Conservation (phyloP, 2,329 filamentous ascomycete genomes). For the Epichloe hybrida region DNA sequence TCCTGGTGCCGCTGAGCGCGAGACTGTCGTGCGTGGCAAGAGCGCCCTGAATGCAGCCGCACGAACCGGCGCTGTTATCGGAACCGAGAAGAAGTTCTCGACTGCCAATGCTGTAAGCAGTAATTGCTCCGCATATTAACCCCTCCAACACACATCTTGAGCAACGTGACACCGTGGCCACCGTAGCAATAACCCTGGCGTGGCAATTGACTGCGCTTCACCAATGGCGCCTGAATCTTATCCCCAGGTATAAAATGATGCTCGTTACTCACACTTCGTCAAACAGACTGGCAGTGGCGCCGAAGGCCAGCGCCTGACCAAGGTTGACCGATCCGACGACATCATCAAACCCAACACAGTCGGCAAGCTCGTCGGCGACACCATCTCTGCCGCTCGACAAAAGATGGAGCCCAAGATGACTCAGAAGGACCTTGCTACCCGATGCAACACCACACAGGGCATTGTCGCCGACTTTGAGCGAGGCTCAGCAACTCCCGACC, state of each 20-base stretch:
- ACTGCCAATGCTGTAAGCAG: constrained; percentile 50
- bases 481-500: constrained; percentile 64
- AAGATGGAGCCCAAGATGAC: constrained; percentile 90
- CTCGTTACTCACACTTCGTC: constrained; percentile 7
- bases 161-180: neutral
- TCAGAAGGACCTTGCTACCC: constrained; percentile 74
- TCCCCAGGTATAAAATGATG: neutral
- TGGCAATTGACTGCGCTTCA: neutral
- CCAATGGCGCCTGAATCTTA: neutral
- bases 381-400: constrained; percentile 67
- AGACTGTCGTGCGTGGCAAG: constrained; percentile 82
- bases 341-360: constrained; percentile 95
- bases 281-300: constrained; percentile 15
- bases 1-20: constrained; percentile 52
- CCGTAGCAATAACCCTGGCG: neutral
- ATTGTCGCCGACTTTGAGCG: constrained; percentile 79
- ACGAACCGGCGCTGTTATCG: constrained; percentile 60
- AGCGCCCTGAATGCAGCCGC: constrained; percentile 76
- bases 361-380: constrained; percentile 65
- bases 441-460: constrained; percentile 74
- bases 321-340: constrained; percentile 94
- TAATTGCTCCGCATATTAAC: neutral
- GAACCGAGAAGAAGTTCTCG: constrained; percentile 83
- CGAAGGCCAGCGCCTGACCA: constrained; percentile 92
- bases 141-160: neutral